Percentiles rank a stretch among this genome's conserved stretches.
These are phyloP conservation scores for Penicillium hesseltinei DNA, from an alignment of 2,329 filamentous ascomycete species.

Conservation along the genomic window DNA sequence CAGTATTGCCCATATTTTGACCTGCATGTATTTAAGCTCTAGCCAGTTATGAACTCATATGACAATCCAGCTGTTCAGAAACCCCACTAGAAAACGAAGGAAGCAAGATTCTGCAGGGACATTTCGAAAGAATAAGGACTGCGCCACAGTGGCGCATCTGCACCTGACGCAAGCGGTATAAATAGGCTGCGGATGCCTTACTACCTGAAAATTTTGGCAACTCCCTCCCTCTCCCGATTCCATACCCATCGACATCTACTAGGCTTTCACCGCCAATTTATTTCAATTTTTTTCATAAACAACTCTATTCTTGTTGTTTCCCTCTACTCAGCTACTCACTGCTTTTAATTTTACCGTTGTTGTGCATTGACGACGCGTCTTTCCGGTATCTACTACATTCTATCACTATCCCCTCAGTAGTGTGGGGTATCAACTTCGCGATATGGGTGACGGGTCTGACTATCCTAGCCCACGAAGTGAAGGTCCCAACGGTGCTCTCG, in stretches of 20 bases:
- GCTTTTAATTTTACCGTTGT: constrained; percentile 2
- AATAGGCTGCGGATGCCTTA: constrained; percentile 25
- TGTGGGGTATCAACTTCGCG: constrained; percentile 32
- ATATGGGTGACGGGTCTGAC: constrained; percentile 44
- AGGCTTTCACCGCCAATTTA: constrained; percentile 8
- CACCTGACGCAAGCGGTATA: constrained; percentile 7
- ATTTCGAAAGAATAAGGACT: constrained; percentile 6
- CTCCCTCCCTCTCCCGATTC: constrained; percentile 12
- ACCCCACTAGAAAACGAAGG: constrained; percentile 7
- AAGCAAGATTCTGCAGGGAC: constrained; percentile 1
- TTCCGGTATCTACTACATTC: constrained; percentile 21
- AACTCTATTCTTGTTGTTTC: neutral
- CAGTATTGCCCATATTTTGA: constrained; percentile 1
- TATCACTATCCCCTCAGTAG: constrained; percentile 23
- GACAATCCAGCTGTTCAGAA: constrained; percentile 7
- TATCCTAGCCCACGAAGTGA: constrained; percentile 46
- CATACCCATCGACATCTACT: constrained; percentile 14
- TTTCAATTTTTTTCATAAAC: neutral
- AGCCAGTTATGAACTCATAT: constrained; percentile 2
- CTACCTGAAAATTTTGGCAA: constrained; percentile 30
- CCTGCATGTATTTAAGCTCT: constrained; percentile 14
- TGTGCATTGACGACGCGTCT: constrained; percentile 21
- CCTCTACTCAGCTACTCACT: neutral
- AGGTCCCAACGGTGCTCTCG: constrained; percentile 36
- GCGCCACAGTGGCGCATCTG: constrained; percentile 20